A percentile compares a stretch with the other conserved stretches of the same genome.
These are phyloP conservation scores for Ophiostoma sp. DNA, from an alignment of 2,329 filamentous ascomycete species.

Conservation along the genomic window DNA sequence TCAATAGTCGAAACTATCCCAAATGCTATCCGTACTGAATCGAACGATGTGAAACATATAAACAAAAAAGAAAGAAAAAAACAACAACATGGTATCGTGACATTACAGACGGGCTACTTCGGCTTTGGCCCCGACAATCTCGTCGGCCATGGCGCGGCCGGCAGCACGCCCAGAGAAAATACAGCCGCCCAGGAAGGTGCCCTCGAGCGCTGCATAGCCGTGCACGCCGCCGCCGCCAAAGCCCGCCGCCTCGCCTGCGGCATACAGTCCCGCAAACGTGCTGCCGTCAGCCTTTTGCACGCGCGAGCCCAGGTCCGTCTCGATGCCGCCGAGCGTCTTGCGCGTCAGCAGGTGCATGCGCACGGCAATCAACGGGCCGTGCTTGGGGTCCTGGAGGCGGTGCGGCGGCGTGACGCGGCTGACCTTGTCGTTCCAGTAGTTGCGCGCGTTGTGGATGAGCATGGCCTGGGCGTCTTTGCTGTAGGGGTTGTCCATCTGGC, in stretches of 20 bases:
- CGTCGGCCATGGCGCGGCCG: conserved; percentile 50
- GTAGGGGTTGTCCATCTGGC: conserved; percentile 51
- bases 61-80: background rate
- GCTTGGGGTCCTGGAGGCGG: conserved; percentile 47
- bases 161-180: conserved; percentile 58
- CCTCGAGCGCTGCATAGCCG: conserved; percentile 57
- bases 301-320: conserved; percentile 54
- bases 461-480: conserved; percentile 59
- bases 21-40: background rate
- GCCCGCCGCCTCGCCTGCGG: conserved; percentile 55
- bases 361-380: conserved; percentile 57
- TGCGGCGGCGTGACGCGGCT: conserved; percentile 52
- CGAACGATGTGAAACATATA: background rate
- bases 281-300: conserved; percentile 48
- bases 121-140: conserved; percentile 32
- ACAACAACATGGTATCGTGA: background rate
- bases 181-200: conserved; percentile 58
- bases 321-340: conserved; percentile 56
- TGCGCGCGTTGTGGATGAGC: conserved; percentile 53
- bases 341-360: conserved; percentile 56
- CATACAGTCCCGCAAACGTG: conserved; percentile 51
- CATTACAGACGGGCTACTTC: conserved; percentile 6
- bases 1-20: background rate
- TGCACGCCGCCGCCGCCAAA: conserved; percentile 60
- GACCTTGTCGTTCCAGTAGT: conserved; percentile 50